Percentiles rank a stretch among this genome's conserved stretches.
Evolutionary conservation across 441 rosid genomes (phyloP).

Genomic region (Arabidopsis lyrata): DNA sequence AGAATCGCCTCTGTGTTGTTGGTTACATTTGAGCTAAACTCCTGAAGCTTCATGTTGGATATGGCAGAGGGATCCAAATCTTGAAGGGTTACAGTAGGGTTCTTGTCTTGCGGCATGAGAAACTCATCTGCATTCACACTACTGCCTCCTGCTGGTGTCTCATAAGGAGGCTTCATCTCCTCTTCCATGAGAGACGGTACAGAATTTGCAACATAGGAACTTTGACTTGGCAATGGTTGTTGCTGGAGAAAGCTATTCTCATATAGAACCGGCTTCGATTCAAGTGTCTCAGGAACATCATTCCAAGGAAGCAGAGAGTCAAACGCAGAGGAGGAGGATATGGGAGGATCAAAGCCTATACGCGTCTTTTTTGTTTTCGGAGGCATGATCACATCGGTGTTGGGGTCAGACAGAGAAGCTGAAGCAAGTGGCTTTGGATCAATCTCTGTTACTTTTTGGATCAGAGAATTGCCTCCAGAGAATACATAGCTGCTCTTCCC

Average conservation of each 20-base stretch:
- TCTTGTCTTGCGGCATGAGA: conserved; percentile 48
- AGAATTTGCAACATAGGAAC: conserved; percentile 44
- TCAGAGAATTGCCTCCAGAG: conserved; percentile 51
- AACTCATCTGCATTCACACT: conserved; percentile 44
- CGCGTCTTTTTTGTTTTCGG: conserved; percentile 51
- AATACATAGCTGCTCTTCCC: conserved; percentile 47
- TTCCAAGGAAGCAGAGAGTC: conserved; percentile 60
- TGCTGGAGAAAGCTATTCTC: conserved; percentile 55
- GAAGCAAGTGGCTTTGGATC: conserved; percentile 54
- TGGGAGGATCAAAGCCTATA: conserved; percentile 52
- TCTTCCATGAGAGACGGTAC: conserved; percentile 46
- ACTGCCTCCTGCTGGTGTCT: conserved; percentile 45
- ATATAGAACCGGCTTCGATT: conserved; percentile 52
- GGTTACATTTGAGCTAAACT: conserved; percentile 46
- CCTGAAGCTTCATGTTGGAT: conserved; percentile 50
- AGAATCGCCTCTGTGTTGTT: conserved; percentile 51
- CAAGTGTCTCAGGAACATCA: conserved; percentile 54
- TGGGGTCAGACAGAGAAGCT: conserved; percentile 52
- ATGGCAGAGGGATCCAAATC: conserved; percentile 47
- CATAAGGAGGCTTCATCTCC: conserved; percentile 49
- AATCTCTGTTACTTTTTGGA: conserved; percentile 56
- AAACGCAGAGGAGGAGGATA: conserved; percentile 50
- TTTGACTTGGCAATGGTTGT: conserved; percentile 48
- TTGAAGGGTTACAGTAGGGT: conserved; percentile 45
- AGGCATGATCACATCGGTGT: conserved; percentile 52